Evolutionary conservation across 2,329 filamentous ascomycete genomes (phyloP), one percentile per base, ranked within the genome.

Genomic region (Mariannaea sp.): DNA sequence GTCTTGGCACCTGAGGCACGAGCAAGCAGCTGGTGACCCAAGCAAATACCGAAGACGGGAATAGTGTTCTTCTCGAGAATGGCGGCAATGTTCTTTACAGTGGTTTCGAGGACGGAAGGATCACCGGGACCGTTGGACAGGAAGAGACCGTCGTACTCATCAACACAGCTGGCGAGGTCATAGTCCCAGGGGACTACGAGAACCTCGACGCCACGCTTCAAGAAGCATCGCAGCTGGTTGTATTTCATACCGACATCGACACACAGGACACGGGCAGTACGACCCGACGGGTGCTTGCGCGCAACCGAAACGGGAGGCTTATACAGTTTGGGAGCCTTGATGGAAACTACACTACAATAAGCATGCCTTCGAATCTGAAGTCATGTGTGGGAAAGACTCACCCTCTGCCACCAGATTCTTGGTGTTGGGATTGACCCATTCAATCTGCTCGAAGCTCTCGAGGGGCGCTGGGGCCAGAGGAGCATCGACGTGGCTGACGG

Each of bases 181-280:
- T 97, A 92, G 76, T 99, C 87, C 92, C 93, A 99, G 8, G 94
- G 94, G 59, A 94, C 92, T 51, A 97, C 91, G 60, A 96, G 77
- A 43, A 97, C 92, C 72, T 99, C 94, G 50, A 97, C 89, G 49
- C 94, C 94, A 64, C 94, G 86, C 67, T 86, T 87, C 55, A 99
- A 80, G 67, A 99, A 86, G 77, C 94, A 99, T 64, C 94, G 85
- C 65, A 99, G 82, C 77, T 99, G 94, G 77, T 97, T 99, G 78
- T 90, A 97, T 77, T 99, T 99, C 80, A 97, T 87, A 72, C 94
- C 94, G 64, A 99, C 93, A 77, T 99, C 94, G 64, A 99, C 84
- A 71, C 92, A 96, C 44, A 97, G 80, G 57, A 99, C 87, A 70
- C 92, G 90, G 54, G 97, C 82, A 43, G 87, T 82, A 65, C 92